Evolutionary conservation across 768 basidiomycete species (phyloP), one percentile per base, ranked within the genome.

Genomic region (Tylopilus subfusipes): DNA sequence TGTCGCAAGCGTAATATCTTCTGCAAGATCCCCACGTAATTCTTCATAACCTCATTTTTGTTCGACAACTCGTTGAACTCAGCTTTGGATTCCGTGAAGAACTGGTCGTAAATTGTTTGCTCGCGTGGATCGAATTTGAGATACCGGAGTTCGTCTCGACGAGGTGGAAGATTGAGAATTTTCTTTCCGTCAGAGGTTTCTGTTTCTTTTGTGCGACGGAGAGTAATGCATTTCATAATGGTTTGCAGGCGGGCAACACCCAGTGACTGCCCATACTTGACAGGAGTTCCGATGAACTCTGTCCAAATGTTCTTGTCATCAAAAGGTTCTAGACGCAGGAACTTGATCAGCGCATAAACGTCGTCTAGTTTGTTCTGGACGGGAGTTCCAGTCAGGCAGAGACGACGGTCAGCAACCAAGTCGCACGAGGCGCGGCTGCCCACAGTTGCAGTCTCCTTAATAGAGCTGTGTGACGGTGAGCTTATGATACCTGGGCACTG

Each of bases 321-420:
- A 61, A 98, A 87, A 1, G 97, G 97, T 22, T 85, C 81, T 63
- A 98, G 71, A 21, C 94, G 88, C 51, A 99, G 74, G 74, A 99
- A 98, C 72, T 97, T 97, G 78, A 99, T 85, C 54, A 99, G 78
- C 5, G 97, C 97, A 71, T 88, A 98, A 47, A 99, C 88, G 67
- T 99, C 97, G 73, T 98, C 97, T 49, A 98, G 82, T 72, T 96
- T 97, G 78, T 99, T 99, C 75, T 99, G 97, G 34, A 99, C 93
- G 1, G 97, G 97, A 9, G 97, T 99, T 52, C 97, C 97, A n/a
- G 95, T 95, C 38, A 99, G 77, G 70, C 93, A 95, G 40, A 98
- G 76, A 16, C 97, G 85, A 49, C 97, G 85, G 66, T 98, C 92
- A 16, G 97, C 93, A 71, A 88, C 82, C 46, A 99, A 81, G 69